These are phyloP conservation scores for Mariannaea elegans DNA, from an alignment of 2,329 filamentous ascomycete species.

Conservation along the genomic window DNA sequence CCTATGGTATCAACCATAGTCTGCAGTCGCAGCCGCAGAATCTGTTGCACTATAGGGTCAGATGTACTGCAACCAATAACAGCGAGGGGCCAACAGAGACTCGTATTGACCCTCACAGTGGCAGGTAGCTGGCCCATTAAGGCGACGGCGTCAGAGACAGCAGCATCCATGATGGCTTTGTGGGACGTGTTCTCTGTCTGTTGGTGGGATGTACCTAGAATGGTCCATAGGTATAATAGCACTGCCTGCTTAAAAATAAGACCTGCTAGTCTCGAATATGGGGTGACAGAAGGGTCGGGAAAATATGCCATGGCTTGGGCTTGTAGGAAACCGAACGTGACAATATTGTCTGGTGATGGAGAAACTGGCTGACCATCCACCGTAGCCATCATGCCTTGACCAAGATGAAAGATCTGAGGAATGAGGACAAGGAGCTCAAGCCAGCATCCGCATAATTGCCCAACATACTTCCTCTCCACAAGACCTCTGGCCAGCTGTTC, in stretches of 20 bases:
- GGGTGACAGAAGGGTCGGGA: conserved; percentile 46
- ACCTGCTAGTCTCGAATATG: conserved; percentile 51
- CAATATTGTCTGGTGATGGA: conserved; percentile 52
- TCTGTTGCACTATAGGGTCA: conserved; percentile 46
- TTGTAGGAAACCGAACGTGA: conserved; percentile 54
- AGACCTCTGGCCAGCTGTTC: conserved; percentile 43
- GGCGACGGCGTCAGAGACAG: conserved; percentile 43
- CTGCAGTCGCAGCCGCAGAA: conserved; percentile 46
- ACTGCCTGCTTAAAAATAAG: conserved; percentile 56
- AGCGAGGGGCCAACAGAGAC: conserved; percentile 51
- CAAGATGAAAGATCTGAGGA: conserved; percentile 53
- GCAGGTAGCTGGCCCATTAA: conserved; percentile 45
- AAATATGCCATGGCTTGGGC: conserved; percentile 52
- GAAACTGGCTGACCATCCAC: conserved; percentile 35
- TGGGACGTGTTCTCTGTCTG: conserved; percentile 31
- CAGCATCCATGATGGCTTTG: conserved; percentile 38
- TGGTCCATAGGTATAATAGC: conserved; percentile 52
- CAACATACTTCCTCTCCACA: conserved; percentile 44
- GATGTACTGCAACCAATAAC: conserved; percentile 49
- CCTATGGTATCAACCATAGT: conserved; percentile 50
- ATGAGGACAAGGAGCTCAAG: conserved; percentile 49
- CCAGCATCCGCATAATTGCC: conserved; percentile 51
- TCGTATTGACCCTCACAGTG: conserved; percentile 49
- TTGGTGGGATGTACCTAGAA: conserved; percentile 43
- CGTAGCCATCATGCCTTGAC: conserved; percentile 49